Percentiles rank a stretch among this genome's conserved stretches.
phyloP scores from a whole-genome alignment of 495 filamentous ascomycete genomes.

The Xylaria acuta region DNA sequence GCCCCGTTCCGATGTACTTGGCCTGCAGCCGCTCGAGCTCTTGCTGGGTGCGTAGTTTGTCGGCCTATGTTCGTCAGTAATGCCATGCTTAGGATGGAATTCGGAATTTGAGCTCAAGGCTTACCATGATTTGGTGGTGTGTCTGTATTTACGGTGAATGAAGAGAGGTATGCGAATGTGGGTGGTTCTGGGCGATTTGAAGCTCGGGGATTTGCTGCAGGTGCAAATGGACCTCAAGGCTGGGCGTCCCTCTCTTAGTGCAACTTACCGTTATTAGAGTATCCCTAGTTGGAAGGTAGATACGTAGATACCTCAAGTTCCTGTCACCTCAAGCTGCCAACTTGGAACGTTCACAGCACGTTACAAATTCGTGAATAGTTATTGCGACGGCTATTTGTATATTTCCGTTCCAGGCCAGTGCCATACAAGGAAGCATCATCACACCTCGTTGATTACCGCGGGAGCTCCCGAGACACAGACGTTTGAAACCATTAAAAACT shows the following conservation, averaged over 20 bases:
- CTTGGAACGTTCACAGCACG: neutral
- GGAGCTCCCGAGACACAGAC: neutral
- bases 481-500: neutral
- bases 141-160: neutral
- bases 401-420: neutral
- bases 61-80: conserved; percentile 62
- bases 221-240: no score
- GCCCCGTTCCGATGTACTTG: conserved; percentile 95
- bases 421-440: neutral
- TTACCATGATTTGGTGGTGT: conserved; percentile 28
- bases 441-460: neutral
- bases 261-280: conserved; percentile 10
- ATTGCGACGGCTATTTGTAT: neutral
- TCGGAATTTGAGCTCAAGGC: neutral
- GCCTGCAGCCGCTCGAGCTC: conserved; percentile 95
- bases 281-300: neutral
- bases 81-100: neutral
- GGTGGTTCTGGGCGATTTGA: neutral
- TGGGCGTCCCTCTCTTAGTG: conserved; percentile 11
- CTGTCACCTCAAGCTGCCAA: neutral
- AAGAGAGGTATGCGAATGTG: neutral
- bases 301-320: neutral
- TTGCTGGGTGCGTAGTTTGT: conserved; percentile 96
- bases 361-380: neutral
- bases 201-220: neutral